Evolutionary conservation across 2,329 filamentous ascomycete genomes (phyloP), one percentile per base, ranked within the genome.

Genomic region (Clonostachys byssicola): DNA sequence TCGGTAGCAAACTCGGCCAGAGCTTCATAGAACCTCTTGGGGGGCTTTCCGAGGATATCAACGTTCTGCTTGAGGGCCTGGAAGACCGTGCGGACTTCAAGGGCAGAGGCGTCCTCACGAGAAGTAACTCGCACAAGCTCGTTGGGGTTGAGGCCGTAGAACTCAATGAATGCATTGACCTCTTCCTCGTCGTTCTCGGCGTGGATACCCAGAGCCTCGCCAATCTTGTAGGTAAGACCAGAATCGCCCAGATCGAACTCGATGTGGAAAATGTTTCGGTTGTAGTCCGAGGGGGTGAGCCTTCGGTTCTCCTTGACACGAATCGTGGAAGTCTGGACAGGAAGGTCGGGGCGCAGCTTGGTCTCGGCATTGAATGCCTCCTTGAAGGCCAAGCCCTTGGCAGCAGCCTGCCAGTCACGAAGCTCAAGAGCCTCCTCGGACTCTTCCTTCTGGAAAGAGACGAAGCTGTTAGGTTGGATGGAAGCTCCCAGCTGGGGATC

Each of bases 241-340:
- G 92, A 95, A 60, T 86, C 72, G 51, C 92, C 92, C 20, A 99
- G 82, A 62, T 97, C 94, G 60, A 99, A 99, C 71, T 99, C 94
- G 52, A 99, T 97, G 73, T 99, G 94, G 86, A 99, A 99, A 69
- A 99, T 97, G 78, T 99, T 96, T 58, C 94, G 90, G 68, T 97
- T 92, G 64, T 99, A 99, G 34, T 85, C 87, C 20, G 70, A 60
- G 4, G 94, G 94, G 0, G 94, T 99, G 47, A 99, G 80, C 53
- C 94, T 85, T 52, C 94, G 89, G 73, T 95, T 96, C 75, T 97
- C 94, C 75, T 95, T 90, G 67, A 99, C 92, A 47, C 84, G 86
- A 46, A 96, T 87, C 40, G 90, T 89, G 59, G 81, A 85, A 3
- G 92, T 97, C 80, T 92, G 91, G 61, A 89, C 83, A 10, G 86